phyloP scores from a whole-genome alignment of 768 basidiomycete genomes.

The Tricholomella constricta region DNA sequence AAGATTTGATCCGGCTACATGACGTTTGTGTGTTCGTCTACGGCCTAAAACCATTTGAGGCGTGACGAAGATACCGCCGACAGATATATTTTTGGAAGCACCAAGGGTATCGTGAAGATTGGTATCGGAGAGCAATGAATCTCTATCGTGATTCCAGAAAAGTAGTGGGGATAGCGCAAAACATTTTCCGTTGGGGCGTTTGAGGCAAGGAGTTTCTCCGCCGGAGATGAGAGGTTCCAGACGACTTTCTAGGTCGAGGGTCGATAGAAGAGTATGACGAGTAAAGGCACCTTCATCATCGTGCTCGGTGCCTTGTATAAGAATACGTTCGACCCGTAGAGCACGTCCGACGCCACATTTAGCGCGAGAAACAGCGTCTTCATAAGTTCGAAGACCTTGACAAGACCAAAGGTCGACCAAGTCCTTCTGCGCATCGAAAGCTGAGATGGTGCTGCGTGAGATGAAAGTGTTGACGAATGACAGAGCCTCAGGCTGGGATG shows the following conservation, averaged over 20 bases:
- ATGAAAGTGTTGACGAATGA: constrained; percentile 68
- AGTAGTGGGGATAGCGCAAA: constrained; percentile 72
- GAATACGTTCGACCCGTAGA: constrained; percentile 74
- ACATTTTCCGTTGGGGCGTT: constrained; percentile 54
- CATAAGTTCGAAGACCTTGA: constrained; percentile 60
- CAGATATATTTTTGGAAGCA: constrained; percentile 50
- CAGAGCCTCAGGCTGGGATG: constrained; percentile 65
- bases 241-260: constrained; percentile 65
- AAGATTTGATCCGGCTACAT: constrained; percentile 46
- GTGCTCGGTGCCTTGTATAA: constrained; percentile 58
- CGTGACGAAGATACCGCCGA: constrained; percentile 66
- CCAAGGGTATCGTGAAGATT: constrained; percentile 64
- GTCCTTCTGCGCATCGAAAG: constrained; percentile 59
- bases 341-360: constrained; percentile 71
- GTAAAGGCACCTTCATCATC: constrained; percentile 58
- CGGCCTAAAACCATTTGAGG: constrained; percentile 80
- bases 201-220: constrained; percentile 53
- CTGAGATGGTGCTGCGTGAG: constrained; percentile 52
- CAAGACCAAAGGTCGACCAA: constrained; percentile 73
- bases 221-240: constrained; percentile 45
- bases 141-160: constrained; percentile 73
- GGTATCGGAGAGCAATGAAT: constrained; percentile 49
- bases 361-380: constrained; percentile 71
- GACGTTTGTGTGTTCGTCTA: constrained; percentile 56
- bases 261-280: constrained; percentile 60